Conservation (phyloP, 208 protist species). For the Trypanosoma scelopori region DNA sequence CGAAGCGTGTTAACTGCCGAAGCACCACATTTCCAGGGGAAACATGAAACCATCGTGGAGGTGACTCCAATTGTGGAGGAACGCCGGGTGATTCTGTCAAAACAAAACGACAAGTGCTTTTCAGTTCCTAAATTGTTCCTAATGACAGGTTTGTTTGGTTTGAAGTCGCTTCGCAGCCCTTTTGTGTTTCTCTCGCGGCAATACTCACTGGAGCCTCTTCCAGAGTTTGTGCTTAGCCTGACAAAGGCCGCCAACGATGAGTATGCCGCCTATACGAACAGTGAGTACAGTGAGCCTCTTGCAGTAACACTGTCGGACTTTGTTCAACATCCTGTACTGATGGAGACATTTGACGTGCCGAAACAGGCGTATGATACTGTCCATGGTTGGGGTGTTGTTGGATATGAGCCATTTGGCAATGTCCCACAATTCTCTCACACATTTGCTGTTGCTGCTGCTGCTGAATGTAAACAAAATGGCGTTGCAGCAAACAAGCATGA, state of each 20-base stretch:
- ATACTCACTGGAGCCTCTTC: slow-evolving; percentile 36
- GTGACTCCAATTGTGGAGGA: slow-evolving; percentile 15
- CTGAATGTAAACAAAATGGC: too few species aligned
- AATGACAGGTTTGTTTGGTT: slow-evolving; percentile 18
- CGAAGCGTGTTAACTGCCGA: background rate
- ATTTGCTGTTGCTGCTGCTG: background rate
- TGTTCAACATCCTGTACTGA: slow-evolving; percentile 34
- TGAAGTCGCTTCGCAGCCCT: slow-evolving; percentile 28
- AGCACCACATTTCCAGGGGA: background rate
- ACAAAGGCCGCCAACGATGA: slow-evolving; percentile 25
- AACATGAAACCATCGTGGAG: slow-evolving; percentile 12
- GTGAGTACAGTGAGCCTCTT: slow-evolving; percentile 10
- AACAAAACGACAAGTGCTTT: background rate
- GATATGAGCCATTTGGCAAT: slow-evolving; percentile 17
- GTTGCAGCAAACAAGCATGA: too few species aligned
- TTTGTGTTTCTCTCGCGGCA: slow-evolving; percentile 39
- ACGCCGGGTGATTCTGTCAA: background rate
- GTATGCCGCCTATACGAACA: slow-evolving; percentile 19
- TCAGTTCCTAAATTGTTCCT: slow-evolving; percentile 18
- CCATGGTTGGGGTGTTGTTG: slow-evolving; percentile 3
- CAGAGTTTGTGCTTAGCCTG: slow-evolving; percentile 46
- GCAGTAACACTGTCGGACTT: slow-evolving; percentile 37
- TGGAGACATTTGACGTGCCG: slow-evolving; percentile 39
- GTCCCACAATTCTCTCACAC: background rate
- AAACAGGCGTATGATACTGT: slow-evolving; percentile 18